Conservation (phyloP, 2,329 filamentous ascomycete genomes). For the Nectriaceae sp. region DNA sequence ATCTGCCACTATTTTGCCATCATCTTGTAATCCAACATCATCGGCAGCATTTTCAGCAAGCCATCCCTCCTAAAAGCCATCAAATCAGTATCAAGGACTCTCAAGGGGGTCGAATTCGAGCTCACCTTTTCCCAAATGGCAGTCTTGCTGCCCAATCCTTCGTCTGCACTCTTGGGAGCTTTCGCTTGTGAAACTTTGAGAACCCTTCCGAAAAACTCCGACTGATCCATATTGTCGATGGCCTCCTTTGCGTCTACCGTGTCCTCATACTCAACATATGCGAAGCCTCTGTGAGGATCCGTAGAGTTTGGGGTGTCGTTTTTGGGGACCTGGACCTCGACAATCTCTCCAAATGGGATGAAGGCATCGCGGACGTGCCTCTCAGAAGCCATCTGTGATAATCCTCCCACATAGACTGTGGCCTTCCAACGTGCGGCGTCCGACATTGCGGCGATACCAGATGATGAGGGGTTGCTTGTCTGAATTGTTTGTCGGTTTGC, state of each 20-base stretch:
- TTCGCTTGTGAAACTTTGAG: slow-evolving; percentile 93
- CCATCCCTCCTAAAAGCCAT: slow-evolving; percentile 76
- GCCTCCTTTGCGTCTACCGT: slow-evolving; percentile 86
- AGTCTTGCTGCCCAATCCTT: slow-evolving; percentile 88
- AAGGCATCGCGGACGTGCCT: slow-evolving; percentile 86
- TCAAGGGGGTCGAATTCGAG: slow-evolving; percentile 18
- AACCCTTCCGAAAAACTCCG: slow-evolving; percentile 88
- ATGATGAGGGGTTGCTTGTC: too few relatives aligned
- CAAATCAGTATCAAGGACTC: slow-evolving; percentile 15
- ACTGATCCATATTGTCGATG: slow-evolving; percentile 99
- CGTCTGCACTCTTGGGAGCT: slow-evolving; percentile 82
- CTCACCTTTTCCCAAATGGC: slow-evolving; percentile 96
- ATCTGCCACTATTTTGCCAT: slow-evolving; percentile 40
- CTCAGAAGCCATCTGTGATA: slow-evolving; percentile 75
- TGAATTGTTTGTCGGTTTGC: too few relatives aligned
- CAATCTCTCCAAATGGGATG: slow-evolving; percentile 94
- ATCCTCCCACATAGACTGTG: slow-evolving; percentile 89
- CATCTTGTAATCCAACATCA: slow-evolving; percentile 59
- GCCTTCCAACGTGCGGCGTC: slow-evolving; percentile 83
- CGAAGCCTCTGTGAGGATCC: slow-evolving; percentile 87
- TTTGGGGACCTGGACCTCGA: slow-evolving; percentile 87
- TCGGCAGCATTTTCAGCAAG: slow-evolving; percentile 85
- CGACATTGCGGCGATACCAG: slow-evolving; percentile 66
- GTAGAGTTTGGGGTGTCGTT: slow-evolving; percentile 77
- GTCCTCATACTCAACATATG: slow-evolving; percentile 93